Evolutionary conservation across 306 rosid species (phyloP), one percentile per base, ranked within the genome.

Genomic region (Glycine soja): DNA sequence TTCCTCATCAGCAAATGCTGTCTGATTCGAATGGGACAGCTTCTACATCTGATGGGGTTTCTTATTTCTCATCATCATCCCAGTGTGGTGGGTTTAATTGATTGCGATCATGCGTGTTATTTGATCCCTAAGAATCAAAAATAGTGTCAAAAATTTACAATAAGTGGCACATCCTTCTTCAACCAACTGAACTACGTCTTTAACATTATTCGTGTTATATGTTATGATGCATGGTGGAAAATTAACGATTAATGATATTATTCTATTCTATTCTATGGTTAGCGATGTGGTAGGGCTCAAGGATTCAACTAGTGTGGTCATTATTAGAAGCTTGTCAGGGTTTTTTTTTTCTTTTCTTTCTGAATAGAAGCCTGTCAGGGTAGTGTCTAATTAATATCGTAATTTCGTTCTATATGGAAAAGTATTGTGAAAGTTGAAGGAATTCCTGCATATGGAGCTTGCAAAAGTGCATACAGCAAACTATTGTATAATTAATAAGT

Each of bases 281-380:
- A 52, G 50, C 52, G 56, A 16, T 71, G 64, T 69, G 75, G 80
- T 78, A 72, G 83, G 82, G 86, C 51, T 70, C 78, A 73, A 1
- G 12, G 4, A 34, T 59, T 73, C 71, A 47, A 71, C 24, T 18
- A 64, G 24, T 59, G 65, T 78, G 70, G 56, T 45, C 75, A 10
- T 63, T 63, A 16, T 52, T 77, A 18, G 40, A 30, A n/a, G 32
- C 43, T 73, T 78, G n/a, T 47, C 8, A 43, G 64, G 30, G 0
- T 76, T 24, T 1, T 24, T 24, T 24, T 24, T 24, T 1, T 24
- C 2, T 24, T 24, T 1, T 24, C 1, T 24, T 1, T 24, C 1
- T 24, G 30, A 24, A 24, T 77, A 18, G 40, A 43, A n/a, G 32
- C 43, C 66, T 78, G n/a, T 47, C 8, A 43, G 64, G 30, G 0